A percentile compares a stretch with the other conserved stretches of the same genome.
Evolutionary conservation across 2,329 filamentous ascomycete species (phyloP).

Genomic region (Aspergillus unguis): DNA sequence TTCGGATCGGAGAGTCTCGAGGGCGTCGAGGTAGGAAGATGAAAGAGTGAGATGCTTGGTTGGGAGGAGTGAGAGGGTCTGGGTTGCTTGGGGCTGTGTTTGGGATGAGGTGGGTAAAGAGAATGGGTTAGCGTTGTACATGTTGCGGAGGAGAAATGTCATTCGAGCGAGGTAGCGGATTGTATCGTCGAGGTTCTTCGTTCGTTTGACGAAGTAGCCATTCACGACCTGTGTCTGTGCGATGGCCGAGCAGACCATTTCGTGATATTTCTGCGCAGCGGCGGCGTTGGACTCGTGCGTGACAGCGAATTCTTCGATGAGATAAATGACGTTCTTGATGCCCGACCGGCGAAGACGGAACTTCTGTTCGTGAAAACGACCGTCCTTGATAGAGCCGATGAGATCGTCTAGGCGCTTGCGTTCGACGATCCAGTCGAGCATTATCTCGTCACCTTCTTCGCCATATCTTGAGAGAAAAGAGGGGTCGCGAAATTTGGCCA

Average conservation of each 20-base stretch:
- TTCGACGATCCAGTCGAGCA: slow-evolving; percentile 78
- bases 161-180: slow-evolving; percentile 71
- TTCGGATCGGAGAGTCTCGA: slow-evolving; percentile 57
- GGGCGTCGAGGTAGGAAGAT: slow-evolving; percentile 63
- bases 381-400: slow-evolving; percentile 76
- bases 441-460: slow-evolving; percentile 60
- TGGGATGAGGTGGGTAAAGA: background rate
- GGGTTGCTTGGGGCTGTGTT: slow-evolving; percentile 5
- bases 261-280: slow-evolving; percentile 53
- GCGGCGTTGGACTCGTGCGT: slow-evolving; percentile 49
- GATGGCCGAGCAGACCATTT: slow-evolving; percentile 68
- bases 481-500: slow-evolving; percentile 67
- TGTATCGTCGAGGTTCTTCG: slow-evolving; percentile 71
- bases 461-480: slow-evolving; percentile 55
- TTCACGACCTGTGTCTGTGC: slow-evolving; percentile 75
- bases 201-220: slow-evolving; percentile 75
- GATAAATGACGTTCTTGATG: slow-evolving; percentile 72
- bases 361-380: slow-evolving; percentile 80
- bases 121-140: slow-evolving; percentile 46
- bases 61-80: slow-evolving; percentile 60
- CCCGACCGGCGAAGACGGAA: slow-evolving; percentile 71
- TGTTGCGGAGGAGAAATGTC: slow-evolving; percentile 64
- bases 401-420: slow-evolving; percentile 77
- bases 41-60: slow-evolving; percentile 57
- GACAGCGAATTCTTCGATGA: slow-evolving; percentile 70